Evolutionary conservation across 2,329 filamentous ascomycete species (phyloP), one percentile per base, ranked within the genome.

Genomic region (Knoxdaviesia capensis): DNA sequence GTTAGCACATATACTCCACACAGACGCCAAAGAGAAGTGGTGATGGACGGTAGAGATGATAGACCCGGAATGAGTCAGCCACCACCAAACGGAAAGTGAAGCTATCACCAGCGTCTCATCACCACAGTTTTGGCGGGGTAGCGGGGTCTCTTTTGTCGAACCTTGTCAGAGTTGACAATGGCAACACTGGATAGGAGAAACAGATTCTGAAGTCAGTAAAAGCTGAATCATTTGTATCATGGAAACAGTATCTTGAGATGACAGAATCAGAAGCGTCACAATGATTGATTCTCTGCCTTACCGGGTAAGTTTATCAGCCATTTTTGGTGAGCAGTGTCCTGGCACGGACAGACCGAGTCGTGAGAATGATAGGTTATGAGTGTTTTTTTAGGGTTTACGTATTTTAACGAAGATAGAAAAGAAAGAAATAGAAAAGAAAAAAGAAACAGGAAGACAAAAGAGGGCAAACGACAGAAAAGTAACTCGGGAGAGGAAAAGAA

Each of bases 121-220:
- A 36, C 31, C 39, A 28, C 6, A 40, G 20, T 41, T 42, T 45
- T 47, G 45, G 58, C 56, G 61, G 60, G 59, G 60, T 57, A 60
- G 50, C 48, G 54, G 51, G 49, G 54, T 50, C 48, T 52, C 39
- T 48, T 48, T 35, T 31, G 49, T 57, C 65, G 55, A 59, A 90
- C 85, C 79, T 98, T 96, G 79, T 98, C 90, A 60, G 74, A 81
- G 65, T 88, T 96, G 69, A 98, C 84, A 68, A 98, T 98, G 56
- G 90, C 90, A 67, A 98, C 87, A 81, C 90, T 92, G 57, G 39
- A 52, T 41, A 38, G 41, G 41, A 43, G 31, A 47, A 11, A 36
- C 7, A 39, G 10, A 39, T 29, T 20, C 41, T 45, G 35, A 45
- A 42, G 28, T 42, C 11, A 36, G 31, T 10, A 41, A 32, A 39